Percentiles rank a stretch among this genome's conserved stretches.
phyloP scores from a whole-genome alignment of 257 asterid species.

The Penstemon newberryi region DNA sequence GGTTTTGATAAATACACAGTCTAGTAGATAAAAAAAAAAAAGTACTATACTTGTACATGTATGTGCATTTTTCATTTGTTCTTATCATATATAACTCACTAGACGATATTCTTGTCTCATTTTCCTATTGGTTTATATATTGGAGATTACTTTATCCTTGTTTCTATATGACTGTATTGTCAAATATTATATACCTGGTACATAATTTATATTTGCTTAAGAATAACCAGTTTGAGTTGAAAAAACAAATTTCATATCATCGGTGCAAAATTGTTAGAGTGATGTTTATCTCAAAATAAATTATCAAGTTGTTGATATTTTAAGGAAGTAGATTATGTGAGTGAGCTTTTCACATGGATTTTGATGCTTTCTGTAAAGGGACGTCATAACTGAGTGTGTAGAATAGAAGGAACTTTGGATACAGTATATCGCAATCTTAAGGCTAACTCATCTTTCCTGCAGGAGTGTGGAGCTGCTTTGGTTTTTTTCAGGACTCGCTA shows the following conservation, averaged over 20 bases:
- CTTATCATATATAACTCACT: not conserved
- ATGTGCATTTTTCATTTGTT: not conserved
- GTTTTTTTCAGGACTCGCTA: conserved; percentile 91
- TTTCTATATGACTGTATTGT: not conserved
- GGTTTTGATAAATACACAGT: conserved; percentile 30
- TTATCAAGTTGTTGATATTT: too few relatives aligned
- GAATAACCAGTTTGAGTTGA: not conserved
- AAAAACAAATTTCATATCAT: too few relatives aligned
- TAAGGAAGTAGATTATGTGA: too few relatives aligned
- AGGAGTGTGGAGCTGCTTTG: conserved; percentile 94
- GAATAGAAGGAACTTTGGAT: not conserved
- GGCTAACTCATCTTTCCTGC: conserved; percentile 29
- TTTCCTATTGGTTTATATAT: not conserved
- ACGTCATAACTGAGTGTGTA: too few relatives aligned
- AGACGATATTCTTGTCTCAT: not conserved
- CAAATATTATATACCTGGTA: not conserved
- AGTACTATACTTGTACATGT: conserved; percentile 10
- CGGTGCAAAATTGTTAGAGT: too few relatives aligned
- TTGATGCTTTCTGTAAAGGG: too few relatives aligned
- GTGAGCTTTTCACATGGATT: too few relatives aligned
- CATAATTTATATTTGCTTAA: not conserved
- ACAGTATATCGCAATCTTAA: conserved; percentile 17
- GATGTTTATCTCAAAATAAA: too few relatives aligned
- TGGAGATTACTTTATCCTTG: not conserved
- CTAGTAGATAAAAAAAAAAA: too few relatives aligned